phyloP scores from a whole-genome alignment of 371 early-diverging fungal genomes.

The Fennellomyces sp. region DNA sequence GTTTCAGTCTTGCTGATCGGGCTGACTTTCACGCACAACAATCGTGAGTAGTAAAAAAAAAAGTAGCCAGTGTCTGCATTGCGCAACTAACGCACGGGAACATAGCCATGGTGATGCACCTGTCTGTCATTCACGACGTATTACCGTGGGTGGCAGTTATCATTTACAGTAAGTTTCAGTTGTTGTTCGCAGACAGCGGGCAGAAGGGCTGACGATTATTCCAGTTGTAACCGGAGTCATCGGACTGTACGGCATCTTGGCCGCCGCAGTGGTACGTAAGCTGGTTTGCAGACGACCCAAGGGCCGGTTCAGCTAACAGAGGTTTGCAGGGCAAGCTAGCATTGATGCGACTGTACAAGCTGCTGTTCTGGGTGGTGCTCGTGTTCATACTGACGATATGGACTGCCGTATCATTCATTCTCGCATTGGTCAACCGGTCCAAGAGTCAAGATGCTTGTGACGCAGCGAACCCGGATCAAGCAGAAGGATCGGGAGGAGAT shows the following conservation, averaged over 20 bases:
- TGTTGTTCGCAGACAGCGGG: too few relatives aligned
- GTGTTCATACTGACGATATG: conserved; percentile 38
- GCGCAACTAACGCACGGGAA: neutral
- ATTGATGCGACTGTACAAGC: conserved; percentile 44
- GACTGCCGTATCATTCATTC: conserved; percentile 39
- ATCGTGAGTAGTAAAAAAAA: too few relatives aligned
- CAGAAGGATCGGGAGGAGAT: conserved; percentile 6
- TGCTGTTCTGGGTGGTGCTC: conserved; percentile 37
- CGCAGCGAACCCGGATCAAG: conserved; percentile 30
- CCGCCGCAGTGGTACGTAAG: conserved; percentile 30
- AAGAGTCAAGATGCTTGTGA: conserved; percentile 35
- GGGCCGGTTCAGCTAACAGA: too few relatives aligned
- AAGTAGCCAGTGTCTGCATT: too few relatives aligned
- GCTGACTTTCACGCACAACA: conserved; percentile 39
- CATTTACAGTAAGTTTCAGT: conserved; percentile 24
- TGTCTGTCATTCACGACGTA: conserved; percentile 28
- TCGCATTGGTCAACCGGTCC: conserved; percentile 38
- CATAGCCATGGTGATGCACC: conserved; percentile 48
- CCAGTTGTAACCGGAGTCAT: conserved; percentile 34
- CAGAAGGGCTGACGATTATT: neutral
- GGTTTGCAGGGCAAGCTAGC: conserved; percentile 40
- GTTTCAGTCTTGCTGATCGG: conserved; percentile 35
- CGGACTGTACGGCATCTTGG: conserved; percentile 41
- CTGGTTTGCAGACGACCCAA: too few relatives aligned
- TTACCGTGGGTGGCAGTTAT: conserved; percentile 44